Conservation (phyloP, 495 filamentous ascomycete genomes). For the Friedmanniomyces endolithicus region DNA sequence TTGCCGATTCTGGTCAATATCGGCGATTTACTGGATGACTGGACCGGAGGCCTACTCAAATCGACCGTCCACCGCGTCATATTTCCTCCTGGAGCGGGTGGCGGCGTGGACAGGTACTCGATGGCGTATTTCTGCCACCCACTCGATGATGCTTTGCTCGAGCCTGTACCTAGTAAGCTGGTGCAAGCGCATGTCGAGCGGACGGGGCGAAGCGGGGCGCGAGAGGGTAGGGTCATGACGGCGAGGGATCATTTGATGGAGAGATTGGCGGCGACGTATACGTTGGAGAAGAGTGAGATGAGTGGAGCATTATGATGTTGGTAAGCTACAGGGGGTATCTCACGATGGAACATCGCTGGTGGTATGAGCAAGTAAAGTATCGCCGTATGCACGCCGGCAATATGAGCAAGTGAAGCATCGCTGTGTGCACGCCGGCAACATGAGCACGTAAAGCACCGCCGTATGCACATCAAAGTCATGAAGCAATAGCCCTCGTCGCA, state of each 20-base stretch:
- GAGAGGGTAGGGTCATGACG: conserved; percentile 51
- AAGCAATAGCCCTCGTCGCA: not conserved
- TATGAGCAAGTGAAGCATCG: too few relatives aligned
- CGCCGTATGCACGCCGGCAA: too few relatives aligned
- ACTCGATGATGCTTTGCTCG: conserved; percentile 53
- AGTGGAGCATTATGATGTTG: not conserved
- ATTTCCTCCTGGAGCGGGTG: conserved; percentile 44
- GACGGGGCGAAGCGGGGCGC: conserved; percentile 23
- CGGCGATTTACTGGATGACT: conserved; percentile 79
- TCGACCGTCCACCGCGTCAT: conserved; percentile 84
- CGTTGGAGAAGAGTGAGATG: conserved; percentile 31
- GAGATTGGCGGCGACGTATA: conserved; percentile 65
- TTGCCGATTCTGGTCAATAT: conserved; percentile 87
- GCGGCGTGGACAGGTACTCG: conserved; percentile 61
- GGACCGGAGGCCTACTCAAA: conserved; percentile 75
- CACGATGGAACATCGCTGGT: not conserved
- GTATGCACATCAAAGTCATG: not conserved
- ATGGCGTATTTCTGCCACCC: conserved; percentile 93
- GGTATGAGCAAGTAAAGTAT: not conserved
- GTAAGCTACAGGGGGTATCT: not conserved
- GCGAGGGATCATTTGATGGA: conserved; percentile 71
- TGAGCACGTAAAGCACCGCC: too few relatives aligned
- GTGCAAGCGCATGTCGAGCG: conserved; percentile 34
- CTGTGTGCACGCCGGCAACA: too few relatives aligned
- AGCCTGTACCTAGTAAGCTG: conserved; percentile 57